Conservation (phyloP, 2,329 filamentous ascomycete genomes). For the Triangularia verruculosa region DNA sequence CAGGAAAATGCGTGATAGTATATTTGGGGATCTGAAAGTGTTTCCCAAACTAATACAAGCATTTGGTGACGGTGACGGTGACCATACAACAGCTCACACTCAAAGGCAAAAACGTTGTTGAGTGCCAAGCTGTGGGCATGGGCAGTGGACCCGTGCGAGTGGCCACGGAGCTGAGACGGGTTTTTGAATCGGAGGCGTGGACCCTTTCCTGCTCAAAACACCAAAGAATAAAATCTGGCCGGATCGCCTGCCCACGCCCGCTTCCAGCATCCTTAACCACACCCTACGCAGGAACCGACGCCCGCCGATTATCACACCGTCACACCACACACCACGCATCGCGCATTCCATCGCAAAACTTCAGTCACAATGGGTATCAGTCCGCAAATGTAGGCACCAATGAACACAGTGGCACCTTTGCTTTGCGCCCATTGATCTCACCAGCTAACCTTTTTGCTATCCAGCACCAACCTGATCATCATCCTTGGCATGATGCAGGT, state of each 20-base stretch:
- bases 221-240: constrained; percentile 5
- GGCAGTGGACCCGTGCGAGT: neutral
- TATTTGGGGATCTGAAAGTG: too few relatives aligned
- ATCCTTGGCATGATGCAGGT: constrained; percentile 98
- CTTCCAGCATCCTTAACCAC: neutral
- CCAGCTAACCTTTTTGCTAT: constrained; percentile 23
- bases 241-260: neutral
- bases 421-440: neutral
- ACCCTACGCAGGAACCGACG: neutral
- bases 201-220: neutral
- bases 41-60: too few relatives aligned
- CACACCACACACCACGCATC: neutral
- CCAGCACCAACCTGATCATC: constrained; percentile 87
- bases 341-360: neutral
- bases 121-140: neutral
- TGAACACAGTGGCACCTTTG: neutral
- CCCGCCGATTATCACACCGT: too few relatives aligned
- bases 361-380: constrained; percentile 57
- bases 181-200: neutral
- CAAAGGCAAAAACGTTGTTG: neutral
- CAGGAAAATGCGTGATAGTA: neutral
- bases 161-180: neutral
- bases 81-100: too few relatives aligned
- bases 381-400: constrained; percentile 58
- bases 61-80: too few relatives aligned